Evolutionary conservation across 257 asterid species (phyloP).

Genomic region (Nicotiana undulata): DNA sequence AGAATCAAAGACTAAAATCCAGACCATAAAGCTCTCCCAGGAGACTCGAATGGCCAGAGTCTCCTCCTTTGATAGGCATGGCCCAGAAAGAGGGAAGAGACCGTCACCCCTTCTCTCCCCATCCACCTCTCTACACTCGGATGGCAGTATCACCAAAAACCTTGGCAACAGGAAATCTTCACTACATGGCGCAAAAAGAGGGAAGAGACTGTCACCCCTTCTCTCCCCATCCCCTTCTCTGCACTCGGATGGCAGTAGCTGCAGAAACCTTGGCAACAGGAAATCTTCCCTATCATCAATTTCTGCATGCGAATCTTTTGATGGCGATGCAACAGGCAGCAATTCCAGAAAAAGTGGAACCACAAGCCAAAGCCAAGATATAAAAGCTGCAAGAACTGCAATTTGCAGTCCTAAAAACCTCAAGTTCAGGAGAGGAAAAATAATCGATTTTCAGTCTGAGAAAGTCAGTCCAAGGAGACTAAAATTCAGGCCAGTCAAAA

Average conservation of each 20-base stretch:
- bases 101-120: background rate
- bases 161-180: background rate
- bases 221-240: background rate
- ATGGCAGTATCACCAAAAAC: background rate
- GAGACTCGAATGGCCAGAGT: background rate
- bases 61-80: background rate
- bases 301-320: background rate
- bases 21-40: background rate
- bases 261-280: background rate
- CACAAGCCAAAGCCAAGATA: background rate
- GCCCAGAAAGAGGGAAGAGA: background rate
- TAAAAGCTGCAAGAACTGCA: background rate
- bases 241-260: slow-evolving; percentile 1
- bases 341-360: slow-evolving; percentile 1
- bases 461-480: background rate
- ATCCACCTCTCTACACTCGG: background rate
- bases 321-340: background rate
- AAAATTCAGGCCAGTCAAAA: slow-evolving; percentile 1
- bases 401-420: slow-evolving; percentile 3
- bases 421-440: slow-evolving; percentile 1
- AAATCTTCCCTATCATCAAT: slow-evolving; percentile 3
- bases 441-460: background rate
- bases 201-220: background rate
- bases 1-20: background rate
- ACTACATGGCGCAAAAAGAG: background rate